A percentile compares a stretch with the other conserved stretches of the same genome.
Conservation (phyloP, 2,329 filamentous ascomycete genomes). For the Laburnicola sp. region DNA sequence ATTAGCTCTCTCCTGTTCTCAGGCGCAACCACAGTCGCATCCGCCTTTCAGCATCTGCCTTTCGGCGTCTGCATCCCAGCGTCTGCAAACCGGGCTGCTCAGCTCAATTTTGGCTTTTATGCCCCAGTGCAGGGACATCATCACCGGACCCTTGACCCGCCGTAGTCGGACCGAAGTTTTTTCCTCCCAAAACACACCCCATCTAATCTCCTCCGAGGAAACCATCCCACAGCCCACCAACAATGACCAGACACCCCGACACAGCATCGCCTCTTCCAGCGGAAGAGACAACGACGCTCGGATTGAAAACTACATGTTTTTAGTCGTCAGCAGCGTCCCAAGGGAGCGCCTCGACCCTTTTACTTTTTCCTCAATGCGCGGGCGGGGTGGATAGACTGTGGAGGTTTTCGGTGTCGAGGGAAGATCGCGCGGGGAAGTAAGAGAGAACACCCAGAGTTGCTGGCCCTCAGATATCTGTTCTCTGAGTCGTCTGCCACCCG, state of each 20-base stretch:
- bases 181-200: not conserved
- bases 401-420: not conserved
- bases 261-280: not conserved
- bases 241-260: constrained; percentile 16
- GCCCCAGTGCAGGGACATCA: constrained; percentile 20
- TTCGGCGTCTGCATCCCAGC: too few species aligned
- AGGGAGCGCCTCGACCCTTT: constrained; percentile 24
- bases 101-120: constrained; percentile 27
- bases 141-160: constrained; percentile 22
- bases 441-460: not conserved
- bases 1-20: constrained; percentile 29
- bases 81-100: constrained; percentile 9
- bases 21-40: constrained; percentile 16
- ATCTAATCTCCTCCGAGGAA: not conserved
- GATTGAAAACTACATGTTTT: constrained; percentile 30
- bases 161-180: constrained; percentile 9
- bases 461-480: constrained; percentile 28
- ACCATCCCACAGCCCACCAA: constrained; percentile 8
- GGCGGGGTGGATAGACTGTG: constrained; percentile 11
- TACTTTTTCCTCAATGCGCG: constrained; percentile 25
- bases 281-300: constrained; percentile 18
- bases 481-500: constrained; percentile 1
- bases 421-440: not conserved
- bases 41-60: constrained; percentile 1
- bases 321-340: constrained; percentile 16